A percentile compares a stretch with the other conserved stretches of the same genome.
These are phyloP conservation scores for Fusarium buxicola DNA, from an alignment of 2,329 filamentous ascomycete species.

Conservation along the genomic window DNA sequence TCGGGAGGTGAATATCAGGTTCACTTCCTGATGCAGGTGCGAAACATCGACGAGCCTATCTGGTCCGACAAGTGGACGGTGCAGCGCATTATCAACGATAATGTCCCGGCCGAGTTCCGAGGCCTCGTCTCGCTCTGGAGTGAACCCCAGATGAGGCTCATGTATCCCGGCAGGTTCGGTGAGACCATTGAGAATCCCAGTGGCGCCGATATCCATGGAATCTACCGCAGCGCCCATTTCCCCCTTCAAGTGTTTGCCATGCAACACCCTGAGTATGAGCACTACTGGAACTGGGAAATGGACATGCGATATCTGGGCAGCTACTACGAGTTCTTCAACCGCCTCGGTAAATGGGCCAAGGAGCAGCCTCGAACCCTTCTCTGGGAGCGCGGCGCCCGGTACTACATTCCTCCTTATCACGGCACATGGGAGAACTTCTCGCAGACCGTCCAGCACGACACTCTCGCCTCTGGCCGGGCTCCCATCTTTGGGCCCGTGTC, in stretches of 20 bases:
- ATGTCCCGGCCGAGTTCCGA: conserved; percentile 79
- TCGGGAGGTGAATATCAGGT: conserved; percentile 86
- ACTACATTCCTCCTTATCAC: conserved; percentile 79
- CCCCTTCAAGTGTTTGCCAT: conserved; percentile 73
- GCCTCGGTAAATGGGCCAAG: conserved; percentile 73
- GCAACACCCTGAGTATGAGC: conserved; percentile 72
- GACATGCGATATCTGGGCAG: conserved; percentile 74
- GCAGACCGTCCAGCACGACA: conserved; percentile 71
- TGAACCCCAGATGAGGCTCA: conserved; percentile 82
- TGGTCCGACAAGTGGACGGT: conserved; percentile 84
- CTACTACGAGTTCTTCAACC: conserved; percentile 79
- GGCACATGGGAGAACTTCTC: conserved; percentile 80
- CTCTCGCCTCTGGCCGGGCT: conserved; percentile 60
- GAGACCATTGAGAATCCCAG: conserved; percentile 71
- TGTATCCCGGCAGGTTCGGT: conserved; percentile 79
- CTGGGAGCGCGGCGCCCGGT: conserved; percentile 82
- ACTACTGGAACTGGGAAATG: conserved; percentile 79
- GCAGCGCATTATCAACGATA: conserved; percentile 74
- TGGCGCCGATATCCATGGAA: conserved; percentile 71
- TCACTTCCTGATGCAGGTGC: conserved; percentile 87
- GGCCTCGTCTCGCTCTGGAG: conserved; percentile 87
- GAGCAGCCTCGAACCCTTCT: conserved; percentile 76
- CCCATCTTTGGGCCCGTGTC: conserved; percentile 77
- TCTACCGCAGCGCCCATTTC: conserved; percentile 74
- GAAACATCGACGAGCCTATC: conserved; percentile 81